These are phyloP conservation scores for Metarhizium humberi DNA, from an alignment of 2,329 filamentous ascomycete species.

Conservation along the genomic window DNA sequence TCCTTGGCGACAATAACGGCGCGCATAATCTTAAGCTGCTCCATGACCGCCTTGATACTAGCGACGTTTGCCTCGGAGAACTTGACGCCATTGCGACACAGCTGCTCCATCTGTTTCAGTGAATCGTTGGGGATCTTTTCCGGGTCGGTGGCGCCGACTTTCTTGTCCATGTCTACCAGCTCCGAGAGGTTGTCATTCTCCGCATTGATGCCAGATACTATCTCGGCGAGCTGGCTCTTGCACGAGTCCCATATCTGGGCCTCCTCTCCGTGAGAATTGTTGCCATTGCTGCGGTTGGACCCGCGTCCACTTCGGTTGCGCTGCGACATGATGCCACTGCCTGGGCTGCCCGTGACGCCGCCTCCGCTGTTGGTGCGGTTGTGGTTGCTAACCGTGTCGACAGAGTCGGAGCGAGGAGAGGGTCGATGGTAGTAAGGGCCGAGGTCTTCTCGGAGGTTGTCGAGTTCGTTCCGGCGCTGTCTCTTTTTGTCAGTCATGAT, in stretches of 20 bases:
- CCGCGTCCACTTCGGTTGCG: constrained; percentile 35
- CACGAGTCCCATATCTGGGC: constrained; percentile 32
- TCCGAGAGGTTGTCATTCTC: constrained; percentile 31
- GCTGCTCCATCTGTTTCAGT: constrained; percentile 34
- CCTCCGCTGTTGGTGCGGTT: constrained; percentile 7
- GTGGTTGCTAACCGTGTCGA: constrained; percentile 7
- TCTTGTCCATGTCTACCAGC: constrained; percentile 30
- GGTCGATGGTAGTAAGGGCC: constrained; percentile 22
- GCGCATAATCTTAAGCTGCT: constrained; percentile 32
- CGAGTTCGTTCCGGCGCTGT: constrained; percentile 22
- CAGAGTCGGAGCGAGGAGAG: constrained; percentile 9
- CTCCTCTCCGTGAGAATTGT: constrained; percentile 31
- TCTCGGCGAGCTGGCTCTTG: constrained; percentile 29
- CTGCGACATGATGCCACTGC: constrained; percentile 27
- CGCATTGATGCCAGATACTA: constrained; percentile 29
- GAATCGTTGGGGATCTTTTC: constrained; percentile 26
- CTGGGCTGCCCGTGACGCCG: constrained; percentile 2
- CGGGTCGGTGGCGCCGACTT: constrained; percentile 28
- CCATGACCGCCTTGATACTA: constrained; percentile 27
- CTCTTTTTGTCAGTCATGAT: constrained; percentile 25
- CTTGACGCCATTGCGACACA: constrained; percentile 33
- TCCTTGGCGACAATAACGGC: constrained; percentile 35
- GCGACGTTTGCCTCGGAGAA: constrained; percentile 27
- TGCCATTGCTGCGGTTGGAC: constrained; percentile 33
- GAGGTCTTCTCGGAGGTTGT: constrained; percentile 24